These are phyloP conservation scores for Aspergillus neotritici DNA, from an alignment of 2,329 filamentous ascomycete genomes.

Conservation along the genomic window DNA sequence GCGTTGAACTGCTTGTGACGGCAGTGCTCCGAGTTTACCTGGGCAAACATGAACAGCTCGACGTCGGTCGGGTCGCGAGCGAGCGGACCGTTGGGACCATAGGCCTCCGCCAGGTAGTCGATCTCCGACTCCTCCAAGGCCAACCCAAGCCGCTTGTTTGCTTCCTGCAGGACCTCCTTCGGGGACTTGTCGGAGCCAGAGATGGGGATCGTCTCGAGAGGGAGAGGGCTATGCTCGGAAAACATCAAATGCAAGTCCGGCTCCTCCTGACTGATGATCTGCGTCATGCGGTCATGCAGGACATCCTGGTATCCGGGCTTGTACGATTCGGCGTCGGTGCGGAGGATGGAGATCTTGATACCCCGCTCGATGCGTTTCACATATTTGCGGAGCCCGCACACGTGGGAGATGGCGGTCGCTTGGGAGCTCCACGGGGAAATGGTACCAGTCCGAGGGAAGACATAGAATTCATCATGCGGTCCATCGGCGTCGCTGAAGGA, in stretches of 20 bases:
- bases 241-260: slow-evolving; percentile 76
- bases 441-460: slow-evolving; percentile 72
- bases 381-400: slow-evolving; percentile 71
- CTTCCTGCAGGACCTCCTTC: slow-evolving; percentile 67
- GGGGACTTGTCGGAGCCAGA: slow-evolving; percentile 61
- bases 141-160: slow-evolving; percentile 78
- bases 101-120: slow-evolving; percentile 85
- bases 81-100: slow-evolving; percentile 57
- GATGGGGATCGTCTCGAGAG: slow-evolving; percentile 71
- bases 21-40: slow-evolving; percentile 97
- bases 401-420: slow-evolving; percentile 86
- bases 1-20: slow-evolving; percentile 92
- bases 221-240: slow-evolving; percentile 58
- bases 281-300: slow-evolving; percentile 93
- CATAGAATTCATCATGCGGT: slow-evolving; percentile 58
- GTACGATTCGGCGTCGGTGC: slow-evolving; percentile 53
- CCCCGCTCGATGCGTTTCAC: slow-evolving; percentile 81
- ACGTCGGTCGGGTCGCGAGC: slow-evolving; percentile 72
- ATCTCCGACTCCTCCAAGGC: slow-evolving; percentile 86
- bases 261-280: slow-evolving; percentile 61
- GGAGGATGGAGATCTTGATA: slow-evolving; percentile 62
- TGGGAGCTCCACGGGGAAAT: slow-evolving; percentile 97
- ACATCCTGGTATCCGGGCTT: slow-evolving; percentile 57
- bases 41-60: slow-evolving; percentile 98
- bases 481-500: slow-evolving; percentile 45